Evolutionary conservation across 306 rosid species (phyloP), one percentile per base, ranked within the genome.

Genomic region (Leucaena leucocephala): DNA sequence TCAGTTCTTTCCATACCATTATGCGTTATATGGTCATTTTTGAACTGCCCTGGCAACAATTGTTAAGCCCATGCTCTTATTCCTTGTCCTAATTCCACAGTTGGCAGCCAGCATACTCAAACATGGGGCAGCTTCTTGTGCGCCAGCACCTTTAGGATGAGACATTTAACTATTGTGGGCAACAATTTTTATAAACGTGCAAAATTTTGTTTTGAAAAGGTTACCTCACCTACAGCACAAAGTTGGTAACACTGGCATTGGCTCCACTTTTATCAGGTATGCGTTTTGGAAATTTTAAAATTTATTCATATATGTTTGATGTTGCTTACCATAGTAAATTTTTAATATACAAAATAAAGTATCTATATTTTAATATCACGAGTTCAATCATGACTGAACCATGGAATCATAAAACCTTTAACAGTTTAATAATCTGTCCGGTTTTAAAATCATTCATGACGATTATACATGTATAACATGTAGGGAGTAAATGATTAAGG

Each of bases 401-500:
- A 59, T 5, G 11, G 36, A 33, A 59, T 27, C 15, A 11, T 59
- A 22, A 22, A 6, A 10, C 65, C 65, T 21, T 58, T 9, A 22
- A 58, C 16, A 22, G 36, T 58, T 58, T 3, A 58, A 27, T 11
- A 27, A 59, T 22, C 38, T 10, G 6, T 59, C 16, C 16, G 4
- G 35, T 59, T 59, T 11, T 22, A 59, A 59, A 11, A 27, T 10
- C 66, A 59, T 27, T 4, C 6, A 11, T 22, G 27, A 68, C 6
- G 77, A 68, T 43, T 40, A 9, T 17, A 44, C 78, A 64, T 61
- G 80, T 44, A 81, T 42, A 38, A 34, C 42, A 46, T 59, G 35
- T 9, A 36, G 61, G 46, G 75, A 67, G 68, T 42, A 80, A 13
- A 40, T 50, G 72, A 75, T 49, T 68, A 45, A 42, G 58, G 61